Conservation (phyloP, 129 eudicot genomes). For the Chrysanthemum seticuspe region DNA sequence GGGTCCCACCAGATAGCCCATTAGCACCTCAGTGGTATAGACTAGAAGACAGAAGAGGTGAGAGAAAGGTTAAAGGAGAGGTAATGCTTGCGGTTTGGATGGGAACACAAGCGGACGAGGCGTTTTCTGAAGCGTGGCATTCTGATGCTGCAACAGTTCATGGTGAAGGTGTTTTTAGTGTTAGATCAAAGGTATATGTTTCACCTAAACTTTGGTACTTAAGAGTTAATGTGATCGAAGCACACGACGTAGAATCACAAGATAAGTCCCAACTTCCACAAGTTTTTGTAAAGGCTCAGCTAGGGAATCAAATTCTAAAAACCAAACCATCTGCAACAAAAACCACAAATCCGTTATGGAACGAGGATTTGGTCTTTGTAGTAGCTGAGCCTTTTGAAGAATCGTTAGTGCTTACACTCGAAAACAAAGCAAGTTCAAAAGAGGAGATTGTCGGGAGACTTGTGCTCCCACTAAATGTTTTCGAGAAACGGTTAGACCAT, state of each 20-base stretch:
- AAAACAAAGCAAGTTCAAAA: constrained; percentile 53
- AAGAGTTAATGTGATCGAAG: constrained; percentile 82
- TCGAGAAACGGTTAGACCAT: constrained; percentile 81
- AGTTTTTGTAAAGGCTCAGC: constrained; percentile 68
- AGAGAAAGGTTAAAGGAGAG: constrained; percentile 65
- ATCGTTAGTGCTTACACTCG: constrained; percentile 61
- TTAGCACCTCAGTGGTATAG: constrained; percentile 94
- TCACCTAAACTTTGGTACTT: constrained; percentile 95
- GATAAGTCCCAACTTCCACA: constrained; percentile 74
- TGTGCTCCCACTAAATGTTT: constrained; percentile 44
- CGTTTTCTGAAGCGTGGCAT: constrained; percentile 97
- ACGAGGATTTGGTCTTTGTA: constrained; percentile 79
- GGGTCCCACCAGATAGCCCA: constrained; percentile 96
- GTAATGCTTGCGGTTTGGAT: constrained; percentile 96
- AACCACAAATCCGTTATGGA: constrained; percentile 77
- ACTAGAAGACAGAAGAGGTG: constrained; percentile 60
- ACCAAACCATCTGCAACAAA: constrained; percentile 54
- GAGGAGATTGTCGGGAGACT: constrained; percentile 75
- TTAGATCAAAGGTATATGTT: constrained; percentile 83
- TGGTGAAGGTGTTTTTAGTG: constrained; percentile 71
- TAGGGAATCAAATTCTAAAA: constrained; percentile 70
- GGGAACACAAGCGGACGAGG: constrained; percentile 99
- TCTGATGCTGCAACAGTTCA: constrained; percentile 80
- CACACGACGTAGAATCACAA: constrained; percentile 76
- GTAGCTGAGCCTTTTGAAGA: constrained; percentile 98